Percentiles rank a stretch among this genome's conserved stretches.
Evolutionary conservation across 2,329 filamentous ascomycete species (phyloP).

Genomic region (Neonectria coccinea): DNA sequence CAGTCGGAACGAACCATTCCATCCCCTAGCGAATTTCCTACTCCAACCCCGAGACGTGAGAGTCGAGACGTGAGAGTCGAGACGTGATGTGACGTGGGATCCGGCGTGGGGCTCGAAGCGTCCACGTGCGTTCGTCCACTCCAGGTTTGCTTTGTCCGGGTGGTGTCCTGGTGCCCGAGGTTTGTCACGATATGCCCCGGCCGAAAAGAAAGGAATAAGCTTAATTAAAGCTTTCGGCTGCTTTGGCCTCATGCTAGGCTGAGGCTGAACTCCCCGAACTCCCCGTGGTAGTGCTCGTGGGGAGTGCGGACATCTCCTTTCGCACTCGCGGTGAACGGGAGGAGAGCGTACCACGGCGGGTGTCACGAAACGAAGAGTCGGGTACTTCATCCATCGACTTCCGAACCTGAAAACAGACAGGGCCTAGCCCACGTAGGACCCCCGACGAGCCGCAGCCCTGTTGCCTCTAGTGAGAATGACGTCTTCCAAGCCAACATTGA

Average conservation of each 20-base stretch:
- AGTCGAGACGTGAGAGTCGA: neutral
- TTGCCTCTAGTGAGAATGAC: constrained; percentile 32
- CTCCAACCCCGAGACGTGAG: neutral
- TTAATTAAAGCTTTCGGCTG: constrained; percentile 29
- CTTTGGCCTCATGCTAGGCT: neutral
- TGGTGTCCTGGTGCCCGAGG: neutral
- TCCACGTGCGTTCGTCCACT: constrained; percentile 8
- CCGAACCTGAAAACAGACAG: constrained; percentile 6
- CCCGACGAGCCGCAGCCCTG: constrained; percentile 33
- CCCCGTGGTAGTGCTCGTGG: constrained; percentile 21
- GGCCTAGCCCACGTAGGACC: neutral
- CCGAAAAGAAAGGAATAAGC: constrained; percentile 34
- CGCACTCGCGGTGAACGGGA: neutral
- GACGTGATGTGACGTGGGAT: constrained; percentile 10
- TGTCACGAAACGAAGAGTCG: constrained; percentile 6
- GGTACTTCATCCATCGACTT: constrained; percentile 22
- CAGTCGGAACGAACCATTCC: neutral
- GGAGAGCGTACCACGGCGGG: neutral
- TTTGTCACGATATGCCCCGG: neutral
- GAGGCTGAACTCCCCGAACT: constrained; percentile 32
- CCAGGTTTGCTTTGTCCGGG: neutral
- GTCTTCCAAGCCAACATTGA: constrained; percentile 36
- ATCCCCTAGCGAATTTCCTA: neutral
- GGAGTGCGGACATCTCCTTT: neutral
- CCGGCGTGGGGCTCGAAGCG: neutral